Evolutionary conservation across 306 rosid species (phyloP), one percentile per base, ranked within the genome.

Genomic region (Cotoneaster glaucophyllus): DNA sequence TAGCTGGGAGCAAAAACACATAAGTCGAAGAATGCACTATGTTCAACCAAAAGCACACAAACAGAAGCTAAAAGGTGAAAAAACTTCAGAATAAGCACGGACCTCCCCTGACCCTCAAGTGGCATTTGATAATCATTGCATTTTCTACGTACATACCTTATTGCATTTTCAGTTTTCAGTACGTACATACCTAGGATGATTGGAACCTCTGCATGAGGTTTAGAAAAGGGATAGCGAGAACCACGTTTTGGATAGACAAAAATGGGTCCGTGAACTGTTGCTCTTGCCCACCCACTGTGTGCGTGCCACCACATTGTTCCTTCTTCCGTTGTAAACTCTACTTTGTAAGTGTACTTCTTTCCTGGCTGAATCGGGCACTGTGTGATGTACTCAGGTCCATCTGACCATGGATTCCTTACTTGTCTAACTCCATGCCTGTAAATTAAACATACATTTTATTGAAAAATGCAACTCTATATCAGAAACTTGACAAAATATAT

Each of bases 301-400:
- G 88, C 88, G 37, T 87, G 91, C 91, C 91, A 87, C 91, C 87
- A 87, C 0, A 82, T 11, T 4, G 88, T 87, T 67, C 90, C 91
- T 82, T 87, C 91, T 62, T 87, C 94, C 4, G 11, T 69, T 1
- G 83, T 80, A 57, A 89, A 78, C 11, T 80, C 74, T 21, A 89
- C 63, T 67, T 45, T 87, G 26, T 87, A 86, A 2, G 74, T 78
- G 67, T 85, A 87, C 32, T 59, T 82, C 3, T 45, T 59, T 29
- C 90, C 85, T 0, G 85, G 84, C 80, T 48, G 74, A 28, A 90
- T 85, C 0, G 95, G 90, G 34, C 90, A 86, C 45, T 87, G 95
- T 1, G 95, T 90, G 3, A 90, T 45, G 4, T 71, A 87, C 65
- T 82, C 87, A 0, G 92, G 92, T 0, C 95, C 95, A 78, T 90